Evolutionary conservation across 1,284 basidiomycete genomes (phyloP).

Genomic region (Phaffia rhodozyma): DNA sequence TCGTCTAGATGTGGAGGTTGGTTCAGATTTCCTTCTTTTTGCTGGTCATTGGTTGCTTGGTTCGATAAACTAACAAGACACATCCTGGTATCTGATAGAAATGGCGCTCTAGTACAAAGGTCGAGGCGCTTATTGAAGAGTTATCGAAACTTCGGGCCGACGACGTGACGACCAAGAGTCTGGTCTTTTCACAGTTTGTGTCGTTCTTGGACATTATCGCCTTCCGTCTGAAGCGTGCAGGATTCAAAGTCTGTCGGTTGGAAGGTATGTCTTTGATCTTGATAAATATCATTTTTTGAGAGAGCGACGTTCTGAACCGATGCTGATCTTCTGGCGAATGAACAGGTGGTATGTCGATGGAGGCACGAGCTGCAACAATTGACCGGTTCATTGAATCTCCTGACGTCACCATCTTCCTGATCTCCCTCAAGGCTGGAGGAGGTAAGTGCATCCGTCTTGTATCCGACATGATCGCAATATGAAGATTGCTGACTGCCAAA

Average conservation of each 20-base stretch:
- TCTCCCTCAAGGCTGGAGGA: constrained; percentile 87
- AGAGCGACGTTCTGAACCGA: neutral
- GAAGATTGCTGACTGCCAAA: neutral
- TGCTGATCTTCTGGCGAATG: constrained; percentile 65
- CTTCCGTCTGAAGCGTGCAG: constrained; percentile 79
- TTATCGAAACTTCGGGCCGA: constrained; percentile 67
- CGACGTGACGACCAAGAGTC: constrained; percentile 87
- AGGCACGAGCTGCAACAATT: constrained; percentile 20
- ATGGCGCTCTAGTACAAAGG: constrained; percentile 93
- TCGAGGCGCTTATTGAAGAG: constrained; percentile 93
- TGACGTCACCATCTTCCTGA: constrained; percentile 90
- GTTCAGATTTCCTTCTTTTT: constrained; percentile 9
- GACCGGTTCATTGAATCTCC: constrained; percentile 37
- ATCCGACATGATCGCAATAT: constrained; percentile 19
- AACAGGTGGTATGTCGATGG: constrained; percentile 94
- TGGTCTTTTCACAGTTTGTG: constrained; percentile 63
- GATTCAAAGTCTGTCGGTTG: constrained; percentile 54
- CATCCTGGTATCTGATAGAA: constrained; percentile 30
- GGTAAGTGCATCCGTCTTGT: constrained; percentile 44
- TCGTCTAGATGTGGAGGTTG: constrained; percentile 64
- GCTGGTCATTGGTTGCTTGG: neutral
- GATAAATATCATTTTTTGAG: constrained; percentile 8
- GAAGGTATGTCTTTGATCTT: neutral
- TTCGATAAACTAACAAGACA: neutral
- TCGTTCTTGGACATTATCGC: constrained; percentile 63